These are phyloP conservation scores for Onygena corvina DNA, from an alignment of 2,329 filamentous ascomycete species.

Conservation along the genomic window DNA sequence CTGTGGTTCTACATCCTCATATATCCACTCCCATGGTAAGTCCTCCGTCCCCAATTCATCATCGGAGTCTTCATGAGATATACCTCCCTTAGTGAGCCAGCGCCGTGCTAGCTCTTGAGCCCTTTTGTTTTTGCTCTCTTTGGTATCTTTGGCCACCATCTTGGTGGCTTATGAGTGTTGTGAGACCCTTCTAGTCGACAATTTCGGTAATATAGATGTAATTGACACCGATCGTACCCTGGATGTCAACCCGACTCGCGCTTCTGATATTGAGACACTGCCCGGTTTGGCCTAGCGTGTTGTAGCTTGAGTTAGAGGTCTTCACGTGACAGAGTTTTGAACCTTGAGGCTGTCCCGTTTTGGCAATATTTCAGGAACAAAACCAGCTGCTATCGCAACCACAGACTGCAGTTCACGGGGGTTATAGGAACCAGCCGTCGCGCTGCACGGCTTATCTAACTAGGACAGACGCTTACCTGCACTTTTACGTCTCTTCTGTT, in stretches of 20 bases:
- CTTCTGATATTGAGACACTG: slow-evolving; percentile 4
- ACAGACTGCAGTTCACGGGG: neutral
- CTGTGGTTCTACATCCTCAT: slow-evolving; percentile 31
- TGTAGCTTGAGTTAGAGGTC: neutral
- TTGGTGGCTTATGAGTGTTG: neutral
- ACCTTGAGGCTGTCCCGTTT: neutral
- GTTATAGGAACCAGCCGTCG: neutral
- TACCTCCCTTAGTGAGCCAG: slow-evolving; percentile 48
- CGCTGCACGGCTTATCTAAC: neutral
- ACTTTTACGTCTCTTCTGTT: no score
- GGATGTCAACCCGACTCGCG: no score
- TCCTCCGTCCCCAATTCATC: slow-evolving; percentile 70
- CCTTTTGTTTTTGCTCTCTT: slow-evolving; percentile 5
- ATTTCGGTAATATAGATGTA: no score
- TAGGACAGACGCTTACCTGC: no score
- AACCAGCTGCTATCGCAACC: neutral
- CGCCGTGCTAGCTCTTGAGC: slow-evolving; percentile 32
- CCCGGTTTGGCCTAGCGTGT: neutral
- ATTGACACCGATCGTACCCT: no score
- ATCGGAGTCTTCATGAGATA: slow-evolving; percentile 68
- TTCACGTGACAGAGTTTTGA: slow-evolving; percentile 3
- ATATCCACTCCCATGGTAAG: slow-evolving; percentile 69
- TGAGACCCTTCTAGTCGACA: neutral
- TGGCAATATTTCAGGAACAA: slow-evolving; percentile 4
- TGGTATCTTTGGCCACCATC: slow-evolving; percentile 3